These are phyloP conservation scores for Tetrapisispora taiwanensis DNA, from an alignment of 805 yeast genomes.

Conservation along the genomic window DNA sequence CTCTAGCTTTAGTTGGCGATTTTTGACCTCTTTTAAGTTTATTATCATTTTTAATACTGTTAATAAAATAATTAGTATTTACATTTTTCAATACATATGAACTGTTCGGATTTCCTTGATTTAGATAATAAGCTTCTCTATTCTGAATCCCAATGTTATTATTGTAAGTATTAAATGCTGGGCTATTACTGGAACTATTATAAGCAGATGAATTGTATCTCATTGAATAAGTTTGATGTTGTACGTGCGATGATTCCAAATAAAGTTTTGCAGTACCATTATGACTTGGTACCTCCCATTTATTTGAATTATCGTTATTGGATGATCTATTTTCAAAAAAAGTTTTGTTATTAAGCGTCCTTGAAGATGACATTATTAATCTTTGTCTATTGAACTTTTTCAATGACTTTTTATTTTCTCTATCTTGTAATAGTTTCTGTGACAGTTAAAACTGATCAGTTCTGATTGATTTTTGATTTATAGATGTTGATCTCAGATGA, in stretches of 20 bases:
- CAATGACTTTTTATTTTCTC: no score
- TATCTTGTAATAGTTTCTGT: no score
- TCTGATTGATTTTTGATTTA: no score
- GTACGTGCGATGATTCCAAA: background rate
- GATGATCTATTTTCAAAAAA: background rate
- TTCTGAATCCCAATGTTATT: background rate
- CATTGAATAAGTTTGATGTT: background rate
- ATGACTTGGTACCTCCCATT: background rate
- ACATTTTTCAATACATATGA: background rate
- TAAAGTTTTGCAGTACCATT: background rate
- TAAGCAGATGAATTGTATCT: background rate
- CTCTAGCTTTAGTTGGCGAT: background rate
- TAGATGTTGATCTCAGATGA: background rate
- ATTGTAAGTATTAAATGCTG: background rate
- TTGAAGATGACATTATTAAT: background rate
- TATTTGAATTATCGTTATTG: background rate
- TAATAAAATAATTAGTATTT: background rate
- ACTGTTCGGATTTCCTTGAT: background rate
- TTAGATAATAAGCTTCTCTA: background rate
- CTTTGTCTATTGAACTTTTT: no score
- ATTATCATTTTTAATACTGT: constrained; percentile 1
- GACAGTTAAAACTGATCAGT: background rate
- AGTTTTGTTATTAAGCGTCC: constrained; percentile 3
- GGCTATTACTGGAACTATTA: background rate
- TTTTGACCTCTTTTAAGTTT: background rate